Conservation (phyloP, 2,329 filamentous ascomycete species). For the Aspergillus latus region DNA sequence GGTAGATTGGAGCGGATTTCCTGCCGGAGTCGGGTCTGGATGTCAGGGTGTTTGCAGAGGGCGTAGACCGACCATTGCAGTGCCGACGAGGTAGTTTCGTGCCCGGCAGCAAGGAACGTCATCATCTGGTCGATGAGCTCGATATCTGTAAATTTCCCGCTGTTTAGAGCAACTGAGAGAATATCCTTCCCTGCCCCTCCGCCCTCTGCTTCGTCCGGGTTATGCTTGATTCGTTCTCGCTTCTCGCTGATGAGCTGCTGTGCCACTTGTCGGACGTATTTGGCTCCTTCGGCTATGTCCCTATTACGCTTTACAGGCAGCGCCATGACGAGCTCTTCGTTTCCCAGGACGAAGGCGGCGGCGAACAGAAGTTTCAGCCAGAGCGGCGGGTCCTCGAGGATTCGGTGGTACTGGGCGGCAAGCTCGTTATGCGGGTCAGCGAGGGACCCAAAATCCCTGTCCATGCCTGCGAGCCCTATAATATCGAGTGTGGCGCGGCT, state of each 20-base stretch:
- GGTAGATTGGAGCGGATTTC: slow-evolving; percentile 67
- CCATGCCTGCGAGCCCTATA: slow-evolving; percentile 70
- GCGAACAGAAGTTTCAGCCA: slow-evolving; percentile 53
- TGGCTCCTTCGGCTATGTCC: slow-evolving; percentile 58
- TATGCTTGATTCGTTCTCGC: slow-evolving; percentile 52
- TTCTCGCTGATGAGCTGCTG: slow-evolving; percentile 69
- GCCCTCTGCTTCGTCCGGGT: slow-evolving; percentile 14
- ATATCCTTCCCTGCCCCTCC: slow-evolving; percentile 63
- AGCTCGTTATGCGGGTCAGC: slow-evolving; percentile 61
- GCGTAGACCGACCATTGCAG: slow-evolving; percentile 75
- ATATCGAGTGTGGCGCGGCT: slow-evolving; percentile 72
- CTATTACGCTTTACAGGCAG: slow-evolving; percentile 71
- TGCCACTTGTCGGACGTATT: slow-evolving; percentile 65
- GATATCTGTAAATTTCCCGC: slow-evolving; percentile 72
- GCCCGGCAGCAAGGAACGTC: slow-evolving; percentile 81
- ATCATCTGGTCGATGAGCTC: slow-evolving; percentile 85
- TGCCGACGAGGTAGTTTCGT: slow-evolving; percentile 75
- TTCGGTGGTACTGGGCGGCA: slow-evolving; percentile 38
- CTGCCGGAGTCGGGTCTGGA: slow-evolving; percentile 65
- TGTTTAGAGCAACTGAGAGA: slow-evolving; percentile 74
- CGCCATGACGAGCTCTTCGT: slow-evolving; percentile 58
- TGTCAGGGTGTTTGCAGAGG: slow-evolving; percentile 63
- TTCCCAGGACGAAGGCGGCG: slow-evolving; percentile 60
- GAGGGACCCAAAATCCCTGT: slow-evolving; percentile 68
- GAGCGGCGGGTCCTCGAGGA: slow-evolving; percentile 23